phyloP scores from a whole-genome alignment of 2,329 filamentous ascomycete genomes.

The Aspergillus bombycis region DNA sequence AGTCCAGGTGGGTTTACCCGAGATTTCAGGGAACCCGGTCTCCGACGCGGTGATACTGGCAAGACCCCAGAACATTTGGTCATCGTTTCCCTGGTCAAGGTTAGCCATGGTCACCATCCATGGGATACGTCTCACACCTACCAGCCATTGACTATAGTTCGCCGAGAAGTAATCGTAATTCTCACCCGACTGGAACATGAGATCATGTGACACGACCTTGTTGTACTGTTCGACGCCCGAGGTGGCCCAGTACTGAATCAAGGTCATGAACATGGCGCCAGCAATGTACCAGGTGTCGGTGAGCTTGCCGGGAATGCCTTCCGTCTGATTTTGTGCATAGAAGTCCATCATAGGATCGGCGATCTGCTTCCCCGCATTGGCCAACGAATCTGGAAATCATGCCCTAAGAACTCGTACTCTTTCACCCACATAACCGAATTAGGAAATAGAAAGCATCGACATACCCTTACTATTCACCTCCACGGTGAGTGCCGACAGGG shows the following conservation, averaged over 20 bases:
- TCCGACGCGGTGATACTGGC: conserved; percentile 76
- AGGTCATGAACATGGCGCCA: conserved; percentile 66
- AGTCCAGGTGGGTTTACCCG: conserved; percentile 10
- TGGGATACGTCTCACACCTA: not conserved
- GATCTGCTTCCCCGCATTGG: conserved; percentile 8
- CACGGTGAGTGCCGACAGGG: conserved; percentile 7
- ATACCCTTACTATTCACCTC: conserved; percentile 8
- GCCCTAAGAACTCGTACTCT: not conserved
- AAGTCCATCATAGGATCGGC: conserved; percentile 14
- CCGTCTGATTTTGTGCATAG: conserved; percentile 13
- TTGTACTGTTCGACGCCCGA: conserved; percentile 73
- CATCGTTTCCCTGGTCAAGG: conserved; percentile 27
- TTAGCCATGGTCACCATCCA: conserved; percentile 56
- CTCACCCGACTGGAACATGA: conserved; percentile 67
- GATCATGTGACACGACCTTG: conserved; percentile 64
- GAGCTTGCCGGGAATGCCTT: conserved; percentile 25
- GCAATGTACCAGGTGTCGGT: conserved; percentile 59
- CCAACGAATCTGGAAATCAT: conserved; percentile 9
- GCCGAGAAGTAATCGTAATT: conserved; percentile 62
- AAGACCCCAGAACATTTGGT: conserved; percentile 73
- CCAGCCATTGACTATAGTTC: conserved; percentile 37
- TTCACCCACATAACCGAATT: not conserved
- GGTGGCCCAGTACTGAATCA: conserved; percentile 82
- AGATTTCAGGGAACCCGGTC: conserved; percentile 65
- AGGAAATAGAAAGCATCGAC: not conserved